Conservation (phyloP, 2,329 filamentous ascomycete genomes). For the Penicillium sp. region DNA sequence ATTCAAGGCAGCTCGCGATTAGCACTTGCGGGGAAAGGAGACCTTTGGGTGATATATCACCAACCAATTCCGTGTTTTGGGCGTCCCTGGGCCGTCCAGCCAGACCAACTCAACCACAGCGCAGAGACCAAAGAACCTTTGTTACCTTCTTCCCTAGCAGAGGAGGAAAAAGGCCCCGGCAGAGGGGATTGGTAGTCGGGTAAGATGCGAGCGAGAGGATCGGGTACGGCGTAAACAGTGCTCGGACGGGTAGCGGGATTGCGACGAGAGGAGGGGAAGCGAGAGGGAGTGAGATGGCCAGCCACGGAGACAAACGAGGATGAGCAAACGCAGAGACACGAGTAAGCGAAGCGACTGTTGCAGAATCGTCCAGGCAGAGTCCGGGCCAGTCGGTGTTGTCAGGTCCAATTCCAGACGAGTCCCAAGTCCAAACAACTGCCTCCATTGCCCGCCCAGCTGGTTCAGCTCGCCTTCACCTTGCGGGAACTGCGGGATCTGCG, state of each 20-base stretch:
- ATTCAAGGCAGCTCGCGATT: conserved; percentile 12
- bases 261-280: background rate
- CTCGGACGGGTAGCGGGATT: background rate
- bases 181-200: background rate
- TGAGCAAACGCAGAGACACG: conserved; percentile 9
- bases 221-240: conserved; percentile 10
- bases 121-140: background rate
- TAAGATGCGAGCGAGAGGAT: background rate
- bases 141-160: background rate
- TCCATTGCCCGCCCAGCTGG: background rate
- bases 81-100: background rate
- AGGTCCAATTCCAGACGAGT: background rate
- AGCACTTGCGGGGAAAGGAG: conserved; percentile 25
- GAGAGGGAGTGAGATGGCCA: background rate
- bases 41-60: conserved; percentile 14
- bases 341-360: background rate
- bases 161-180: background rate
- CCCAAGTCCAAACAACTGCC: background rate
- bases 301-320: conserved; percentile 4
- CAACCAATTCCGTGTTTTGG: conserved; percentile 19
- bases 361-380: background rate
- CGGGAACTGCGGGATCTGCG: conserved; percentile 28
- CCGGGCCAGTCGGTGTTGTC: background rate
- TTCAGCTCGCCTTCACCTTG: conserved; percentile 21
- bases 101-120: background rate